Evolutionary conservation across 78 protist genomes (phyloP).

Genomic region (slime mould (Dictyostelium discoideum)): DNA sequence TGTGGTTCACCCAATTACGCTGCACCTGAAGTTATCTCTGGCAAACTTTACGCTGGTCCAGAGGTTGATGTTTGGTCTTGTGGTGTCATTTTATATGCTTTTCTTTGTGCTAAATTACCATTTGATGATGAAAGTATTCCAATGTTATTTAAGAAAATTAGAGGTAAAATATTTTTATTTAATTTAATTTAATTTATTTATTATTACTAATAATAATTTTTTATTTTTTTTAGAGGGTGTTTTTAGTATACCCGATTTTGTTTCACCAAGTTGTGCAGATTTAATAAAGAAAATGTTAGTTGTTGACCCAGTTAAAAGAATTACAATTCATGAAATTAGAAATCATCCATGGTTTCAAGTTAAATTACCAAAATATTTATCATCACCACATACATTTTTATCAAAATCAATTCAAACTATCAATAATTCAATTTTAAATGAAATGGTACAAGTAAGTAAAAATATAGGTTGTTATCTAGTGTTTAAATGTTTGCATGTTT

Average conservation of each 20-base stretch:
- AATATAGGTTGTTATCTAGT: too few relatives aligned
- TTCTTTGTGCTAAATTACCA: slow-evolving; percentile 92
- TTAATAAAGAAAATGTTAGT: slow-evolving; percentile 95
- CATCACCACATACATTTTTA: slow-evolving; percentile 60
- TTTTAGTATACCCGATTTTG: slow-evolving; percentile 88
- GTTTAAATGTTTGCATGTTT: not conserved
- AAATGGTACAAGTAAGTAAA: slow-evolving; percentile 45
- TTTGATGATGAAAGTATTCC: slow-evolving; percentile 99
- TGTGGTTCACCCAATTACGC: slow-evolving; percentile 99
- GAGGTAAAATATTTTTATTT: slow-evolving; percentile 51
- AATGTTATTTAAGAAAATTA: slow-evolving; percentile 95
- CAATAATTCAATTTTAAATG: slow-evolving; percentile 34
- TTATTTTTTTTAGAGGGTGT: slow-evolving; percentile 81
- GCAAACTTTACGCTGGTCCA: slow-evolving; percentile 96
- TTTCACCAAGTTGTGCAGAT: slow-evolving; percentile 89
- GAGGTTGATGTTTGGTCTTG: slow-evolving; percentile 97
- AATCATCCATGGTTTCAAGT: slow-evolving; percentile 93
- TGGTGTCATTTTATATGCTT: slow-evolving; percentile 85
- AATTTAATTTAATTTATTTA: too few relatives aligned
- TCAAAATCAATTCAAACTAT: slow-evolving; percentile 45
- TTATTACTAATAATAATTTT: not conserved
- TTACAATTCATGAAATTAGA: slow-evolving; percentile 93
- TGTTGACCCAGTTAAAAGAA: slow-evolving; percentile 97
- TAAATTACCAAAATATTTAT: slow-evolving; percentile 88
- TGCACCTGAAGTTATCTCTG: slow-evolving; percentile 99